A percentile compares a stretch with the other conserved stretches of the same genome.
phyloP scores from a whole-genome alignment of 495 filamentous ascomycete species.

The Lophiotrema nucula region DNA sequence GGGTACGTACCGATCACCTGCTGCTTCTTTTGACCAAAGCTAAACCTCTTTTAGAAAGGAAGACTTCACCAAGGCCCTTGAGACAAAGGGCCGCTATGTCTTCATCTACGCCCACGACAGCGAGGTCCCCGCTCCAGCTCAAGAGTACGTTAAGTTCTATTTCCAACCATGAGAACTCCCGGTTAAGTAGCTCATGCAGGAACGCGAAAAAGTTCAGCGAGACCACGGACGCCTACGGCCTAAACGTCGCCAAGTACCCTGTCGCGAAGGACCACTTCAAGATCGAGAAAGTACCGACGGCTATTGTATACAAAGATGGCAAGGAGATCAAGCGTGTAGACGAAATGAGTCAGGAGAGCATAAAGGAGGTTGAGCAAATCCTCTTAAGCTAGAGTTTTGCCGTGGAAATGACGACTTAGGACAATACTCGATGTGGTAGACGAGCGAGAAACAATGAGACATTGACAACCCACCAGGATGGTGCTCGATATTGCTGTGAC shows the following conservation, averaged over 20 bases:
- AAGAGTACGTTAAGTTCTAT: constrained; percentile 27
- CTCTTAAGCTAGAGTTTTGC: constrained; percentile 1
- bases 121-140: constrained; percentile 21
- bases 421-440: not conserved
- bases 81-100: constrained; percentile 34
- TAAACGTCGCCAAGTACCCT: constrained; percentile 31
- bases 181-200: constrained; percentile 3
- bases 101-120: constrained; percentile 36
- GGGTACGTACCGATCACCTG: not conserved
- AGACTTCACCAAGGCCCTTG: constrained; percentile 34
- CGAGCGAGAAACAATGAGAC: no score
- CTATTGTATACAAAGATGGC: constrained; percentile 34
- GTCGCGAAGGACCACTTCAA: constrained; percentile 31
- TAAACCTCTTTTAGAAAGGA: constrained; percentile 21
- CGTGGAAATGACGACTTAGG: not conserved
- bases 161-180: not conserved
- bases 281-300: constrained; percentile 27
- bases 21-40: not conserved
- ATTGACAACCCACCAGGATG: no score
- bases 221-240: constrained; percentile 32
- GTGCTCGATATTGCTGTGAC: no score
- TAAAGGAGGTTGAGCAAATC: constrained; percentile 24
- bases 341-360: constrained; percentile 18
- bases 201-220: constrained; percentile 25
- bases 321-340: constrained; percentile 33